These are phyloP conservation scores for Uromyces viciae-fabae DNA, from an alignment of 1,284 basidiomycete species.

Conservation along the genomic window DNA sequence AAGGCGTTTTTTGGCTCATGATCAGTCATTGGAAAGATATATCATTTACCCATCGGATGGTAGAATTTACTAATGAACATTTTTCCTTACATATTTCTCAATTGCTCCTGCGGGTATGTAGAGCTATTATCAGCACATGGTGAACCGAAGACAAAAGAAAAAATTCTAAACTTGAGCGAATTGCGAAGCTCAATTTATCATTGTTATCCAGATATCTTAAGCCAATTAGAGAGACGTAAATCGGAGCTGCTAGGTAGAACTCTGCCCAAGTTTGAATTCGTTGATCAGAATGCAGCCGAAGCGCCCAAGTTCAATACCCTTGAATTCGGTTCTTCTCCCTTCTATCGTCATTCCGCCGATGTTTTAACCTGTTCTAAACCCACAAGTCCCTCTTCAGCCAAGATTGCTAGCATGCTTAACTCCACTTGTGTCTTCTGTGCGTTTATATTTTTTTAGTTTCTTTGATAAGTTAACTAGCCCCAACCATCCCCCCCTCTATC, in stretches of 20 bases:
- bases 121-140: background rate
- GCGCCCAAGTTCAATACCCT: background rate
- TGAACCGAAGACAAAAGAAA: background rate
- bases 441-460: background rate
- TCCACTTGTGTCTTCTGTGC: constrained; percentile 17
- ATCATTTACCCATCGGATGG: no score
- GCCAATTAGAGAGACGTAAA: background rate
- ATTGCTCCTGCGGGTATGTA: no score
- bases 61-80: no score
- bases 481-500: no score
- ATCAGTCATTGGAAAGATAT: no score
- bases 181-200: constrained; percentile 10
- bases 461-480: no score
- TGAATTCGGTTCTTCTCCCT: background rate
- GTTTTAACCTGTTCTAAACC: background rate
- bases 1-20: no score
- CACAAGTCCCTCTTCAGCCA: background rate
- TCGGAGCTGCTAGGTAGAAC: background rate
- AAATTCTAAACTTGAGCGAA: background rate
- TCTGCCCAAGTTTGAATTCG: background rate
- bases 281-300: background rate
- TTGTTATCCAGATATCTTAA: constrained; percentile 8
- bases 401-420: background rate
- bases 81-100: no score
- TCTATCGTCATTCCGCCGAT: background rate